These are phyloP conservation scores for Ormosia semicastrata DNA, from an alignment of 306 rosid species.

Conservation along the genomic window DNA sequence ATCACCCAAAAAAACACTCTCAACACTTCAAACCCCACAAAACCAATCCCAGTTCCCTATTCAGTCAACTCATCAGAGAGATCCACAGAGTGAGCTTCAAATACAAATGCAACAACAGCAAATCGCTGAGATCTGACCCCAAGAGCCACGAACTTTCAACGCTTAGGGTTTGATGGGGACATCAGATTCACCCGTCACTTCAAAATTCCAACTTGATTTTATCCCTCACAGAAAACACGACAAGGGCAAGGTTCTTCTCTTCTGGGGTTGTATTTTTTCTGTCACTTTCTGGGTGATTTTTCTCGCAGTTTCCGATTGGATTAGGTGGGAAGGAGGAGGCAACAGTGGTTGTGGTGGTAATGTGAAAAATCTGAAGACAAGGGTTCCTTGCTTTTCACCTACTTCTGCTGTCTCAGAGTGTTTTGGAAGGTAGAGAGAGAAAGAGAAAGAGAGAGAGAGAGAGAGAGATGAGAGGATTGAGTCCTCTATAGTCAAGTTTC, in stretches of 20 bases:
- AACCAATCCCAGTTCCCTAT: constrained; percentile 20
- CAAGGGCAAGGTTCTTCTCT: constrained; percentile 3
- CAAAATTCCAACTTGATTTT: constrained; percentile 24
- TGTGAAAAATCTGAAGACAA: constrained; percentile 24
- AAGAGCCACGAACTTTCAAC: constrained; percentile 13
- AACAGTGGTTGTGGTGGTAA: constrained; percentile 51
- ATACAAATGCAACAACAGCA: constrained; percentile 3
- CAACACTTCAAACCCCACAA: constrained; percentile 36
- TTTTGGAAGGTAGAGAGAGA: constrained; percentile 29
- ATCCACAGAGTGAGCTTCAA: constrained; percentile 37
- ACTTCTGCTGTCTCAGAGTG: constrained; percentile 42
- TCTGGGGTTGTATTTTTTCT: neutral
- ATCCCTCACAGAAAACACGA: constrained; percentile 18
- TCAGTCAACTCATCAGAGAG: constrained; percentile 43
- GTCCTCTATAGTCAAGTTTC: constrained; percentile 52
- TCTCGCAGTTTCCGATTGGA: constrained; percentile 40
- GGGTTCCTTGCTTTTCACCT: constrained; percentile 69
- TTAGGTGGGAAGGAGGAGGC: constrained; percentile 51
- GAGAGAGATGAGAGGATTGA: constrained; percentile 16
- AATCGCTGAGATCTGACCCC: constrained; percentile 50
- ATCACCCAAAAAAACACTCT: constrained; percentile 4
- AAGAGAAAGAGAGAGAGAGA: constrained; percentile 19
- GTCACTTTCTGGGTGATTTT: constrained; percentile 23
- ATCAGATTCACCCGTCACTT: constrained; percentile 19
- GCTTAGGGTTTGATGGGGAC: neutral